Evolutionary conservation across 1,284 basidiomycete genomes (phyloP), one percentile per base, ranked within the genome.

Genomic region (Microbotryum intermedium): DNA sequence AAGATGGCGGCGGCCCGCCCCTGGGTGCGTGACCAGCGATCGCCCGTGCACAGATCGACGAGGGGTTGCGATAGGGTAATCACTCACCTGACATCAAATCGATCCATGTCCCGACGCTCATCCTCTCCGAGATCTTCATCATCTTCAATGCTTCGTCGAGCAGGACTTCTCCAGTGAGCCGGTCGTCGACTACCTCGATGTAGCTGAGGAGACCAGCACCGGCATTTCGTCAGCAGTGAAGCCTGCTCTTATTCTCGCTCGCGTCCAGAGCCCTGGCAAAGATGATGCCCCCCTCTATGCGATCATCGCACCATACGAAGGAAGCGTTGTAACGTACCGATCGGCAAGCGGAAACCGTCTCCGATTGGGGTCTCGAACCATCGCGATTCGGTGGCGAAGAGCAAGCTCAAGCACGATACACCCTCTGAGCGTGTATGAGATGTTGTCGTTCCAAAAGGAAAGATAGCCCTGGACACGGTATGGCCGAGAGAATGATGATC

Each of bases 401-500:
- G 92, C 91, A 58, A 97, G 85, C 74, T 97, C 92, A 61, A 95
- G 86, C 64, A 97, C 82, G 71, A 97, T 95, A 74, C 92, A 95
- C 4, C 92, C 92, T 21, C 92, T 83, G 2, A 97, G 81, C 16
- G 92, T 90, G 75, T 97, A 97, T 0, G 90, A 94, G 68, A 95
- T 97, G 76, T 94, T 95, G 79, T 97, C 92, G 75, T 97, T 97
- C 91, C 90, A 94, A 75, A 95, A 94, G 1, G 90, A 92, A 21
- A 94, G 83, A 74, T 93, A 93, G 47, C 90, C 90, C 87, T 91
- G 69, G 13, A 39, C 34, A 39, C 34, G 18, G 34, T 6, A 39
- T 39, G 46, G 26, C 16, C 9, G 46, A 23, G 4, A 39, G 34
- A 11, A 39, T 4, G 34, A 39, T 11, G 34, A 39, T 39, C 34